A percentile compares a stretch with the other conserved stretches of the same genome.
Conservation (phyloP, 2,329 filamentous ascomycete genomes). For the Neurospora sp. region DNA sequence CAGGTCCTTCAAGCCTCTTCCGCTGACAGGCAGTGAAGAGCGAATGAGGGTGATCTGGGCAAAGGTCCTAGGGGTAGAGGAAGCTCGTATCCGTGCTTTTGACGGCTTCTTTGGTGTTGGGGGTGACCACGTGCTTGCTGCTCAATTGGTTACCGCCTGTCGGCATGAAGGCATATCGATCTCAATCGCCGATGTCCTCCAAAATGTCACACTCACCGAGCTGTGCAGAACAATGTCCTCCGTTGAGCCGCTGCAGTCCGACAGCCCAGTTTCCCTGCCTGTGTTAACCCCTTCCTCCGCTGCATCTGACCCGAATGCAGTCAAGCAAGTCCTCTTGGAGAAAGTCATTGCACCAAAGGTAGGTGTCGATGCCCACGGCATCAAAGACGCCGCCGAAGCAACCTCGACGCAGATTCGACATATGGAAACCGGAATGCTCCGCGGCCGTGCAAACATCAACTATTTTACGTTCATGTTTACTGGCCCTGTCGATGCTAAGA, state of each 20-base stretch:
- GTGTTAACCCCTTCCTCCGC: constrained; percentile 4
- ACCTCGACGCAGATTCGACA: constrained; percentile 37
- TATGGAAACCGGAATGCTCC: constrained; percentile 38
- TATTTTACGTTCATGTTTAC: constrained; percentile 40
- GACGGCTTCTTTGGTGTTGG: constrained; percentile 38
- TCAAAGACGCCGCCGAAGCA: constrained; percentile 40
- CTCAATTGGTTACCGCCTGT: constrained; percentile 34
- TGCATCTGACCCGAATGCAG: constrained; percentile 10
- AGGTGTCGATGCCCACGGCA: constrained; percentile 29
- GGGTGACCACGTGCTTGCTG: constrained; percentile 35
- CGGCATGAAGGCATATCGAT: constrained; percentile 32
- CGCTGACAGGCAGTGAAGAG: constrained; percentile 37
- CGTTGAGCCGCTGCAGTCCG: constrained; percentile 14
- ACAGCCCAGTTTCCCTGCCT: constrained; percentile 1
- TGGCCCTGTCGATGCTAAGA: constrained; percentile 30
- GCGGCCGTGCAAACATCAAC: constrained; percentile 33
- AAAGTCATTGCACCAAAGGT: constrained; percentile 33
- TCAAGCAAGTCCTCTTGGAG: constrained; percentile 29
- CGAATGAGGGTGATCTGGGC: constrained; percentile 40
- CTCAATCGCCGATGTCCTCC: constrained; percentile 33
- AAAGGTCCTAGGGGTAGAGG: constrained; percentile 28
- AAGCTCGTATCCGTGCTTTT: constrained; percentile 29
- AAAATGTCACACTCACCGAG: constrained; percentile 32
- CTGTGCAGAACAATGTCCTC: constrained; percentile 28
- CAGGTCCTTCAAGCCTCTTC: constrained; percentile 34